Evolutionary conservation across 1,139 yeast species (phyloP), one percentile per base, ranked within the genome.

Genomic region (Ogataea hybrid): DNA sequence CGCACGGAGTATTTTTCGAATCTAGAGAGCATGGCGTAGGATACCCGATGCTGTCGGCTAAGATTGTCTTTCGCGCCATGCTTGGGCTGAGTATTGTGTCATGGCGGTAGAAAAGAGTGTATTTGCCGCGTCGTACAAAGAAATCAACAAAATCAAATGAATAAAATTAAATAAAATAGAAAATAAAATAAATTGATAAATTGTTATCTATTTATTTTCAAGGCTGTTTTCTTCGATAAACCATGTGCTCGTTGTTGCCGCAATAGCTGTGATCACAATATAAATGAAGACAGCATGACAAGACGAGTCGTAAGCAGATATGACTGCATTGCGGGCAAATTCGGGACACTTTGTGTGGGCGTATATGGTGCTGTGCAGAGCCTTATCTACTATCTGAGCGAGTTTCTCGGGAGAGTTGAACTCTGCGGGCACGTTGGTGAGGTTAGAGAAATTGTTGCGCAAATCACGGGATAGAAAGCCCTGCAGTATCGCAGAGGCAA

Each of bases 1-100:
- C 97, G 73, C 2, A 92, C 97, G 0, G 97, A 97, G 62, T 78
- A 92, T 59, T 84, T 85, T 46, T 75, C 70, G 1, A 96, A 87
- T 3, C 98, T 98, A 67, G 98, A 92, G 29, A 92, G 69, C 1
- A 97, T 89, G 6, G 97, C 90, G 61, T 92, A 98, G 61, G 98
- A 97, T 3, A 92, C n/a, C 99, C 98, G 2, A 96, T 86, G 25
- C 79, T 72, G 61, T 92, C 84, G 0, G 97, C 96, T 0, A 98
- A 96, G 54, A 88, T 86, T 0, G 99, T 92, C 64, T 88, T 88
- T 69, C 94, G 90, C 0, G 87, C 92, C 39, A 94, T 77, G 50
- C 92, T 81, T 61, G 92, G 94, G 14, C 89, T 97, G 58, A 87
- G 87, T 60, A 89, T 90, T 45, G 71, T 71, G 58, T 90, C 96